Conservation (phyloP, 1,284 basidiomycete genomes). For the Peniophora sp. region DNA sequence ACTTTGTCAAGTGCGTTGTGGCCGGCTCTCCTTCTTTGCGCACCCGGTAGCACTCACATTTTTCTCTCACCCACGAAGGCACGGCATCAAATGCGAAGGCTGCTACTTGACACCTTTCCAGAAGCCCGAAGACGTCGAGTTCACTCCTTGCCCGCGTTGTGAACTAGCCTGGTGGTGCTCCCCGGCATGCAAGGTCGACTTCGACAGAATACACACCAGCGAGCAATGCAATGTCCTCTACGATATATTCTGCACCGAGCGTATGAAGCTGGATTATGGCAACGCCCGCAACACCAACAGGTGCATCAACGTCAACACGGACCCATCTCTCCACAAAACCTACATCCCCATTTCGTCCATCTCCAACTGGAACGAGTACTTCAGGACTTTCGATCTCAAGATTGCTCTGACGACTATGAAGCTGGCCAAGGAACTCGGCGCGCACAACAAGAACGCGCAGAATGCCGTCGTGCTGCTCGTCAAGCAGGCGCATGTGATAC, state of each 20-base stretch:
- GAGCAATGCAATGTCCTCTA: constrained; percentile 1
- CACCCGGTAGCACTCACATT: too few species aligned
- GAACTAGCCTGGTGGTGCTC: constrained; percentile 6
- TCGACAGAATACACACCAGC: not conserved
- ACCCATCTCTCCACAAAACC: not conserved
- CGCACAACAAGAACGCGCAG: not conserved
- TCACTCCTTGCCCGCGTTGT: not conserved
- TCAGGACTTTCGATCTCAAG: not conserved
- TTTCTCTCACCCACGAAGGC: not conserved
- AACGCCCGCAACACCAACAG: not conserved
- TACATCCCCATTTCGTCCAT: constrained; percentile 7
- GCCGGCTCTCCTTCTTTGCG: too few species aligned
- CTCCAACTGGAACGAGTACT: constrained; percentile 7
- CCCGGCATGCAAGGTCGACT: constrained; percentile 1
- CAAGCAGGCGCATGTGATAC: not conserved
- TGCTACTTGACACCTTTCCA: constrained; percentile 7
- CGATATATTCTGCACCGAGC: not conserved
- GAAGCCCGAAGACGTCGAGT: not conserved
- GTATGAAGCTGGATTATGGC: constrained; percentile 4
- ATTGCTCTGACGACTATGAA: not conserved
- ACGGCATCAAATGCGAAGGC: constrained; percentile 5
- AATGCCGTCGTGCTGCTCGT: not conserved
- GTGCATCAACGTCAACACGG: not conserved
- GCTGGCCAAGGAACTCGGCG: not conserved
- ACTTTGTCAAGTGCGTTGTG: too few species aligned